These are phyloP conservation scores for Coemansia sp. DNA, from an alignment of 192 early-diverging fungal species.

Conservation along the genomic window DNA sequence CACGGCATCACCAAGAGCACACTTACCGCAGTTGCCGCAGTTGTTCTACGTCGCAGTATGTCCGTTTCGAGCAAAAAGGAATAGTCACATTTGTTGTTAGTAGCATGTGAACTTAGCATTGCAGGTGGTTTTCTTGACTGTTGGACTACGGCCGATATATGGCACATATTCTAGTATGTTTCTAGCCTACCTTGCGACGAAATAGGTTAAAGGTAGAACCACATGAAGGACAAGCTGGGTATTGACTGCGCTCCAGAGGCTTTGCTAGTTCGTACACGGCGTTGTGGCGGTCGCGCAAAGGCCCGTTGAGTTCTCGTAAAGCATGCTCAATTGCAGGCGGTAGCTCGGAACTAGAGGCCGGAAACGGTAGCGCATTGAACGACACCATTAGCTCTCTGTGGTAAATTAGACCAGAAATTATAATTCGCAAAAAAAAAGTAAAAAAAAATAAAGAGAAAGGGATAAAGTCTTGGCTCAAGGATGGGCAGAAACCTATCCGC, in stretches of 20 bases:
- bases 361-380: conserved; percentile 44
- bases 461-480: background rate
- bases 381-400: conserved; percentile 5
- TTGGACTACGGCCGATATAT: background rate
- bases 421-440: background rate
- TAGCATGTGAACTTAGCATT: background rate
- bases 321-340: conserved; percentile 25
- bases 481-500: background rate
- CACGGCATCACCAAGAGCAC: background rate
- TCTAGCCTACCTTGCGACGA: conserved; percentile 41
- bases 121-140: background rate
- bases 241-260: conserved; percentile 34
- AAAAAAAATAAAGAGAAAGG: background rate
- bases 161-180: background rate
- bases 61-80: background rate
- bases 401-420: background rate
- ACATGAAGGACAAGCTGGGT: conserved; percentile 49
- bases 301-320: conserved; percentile 32
- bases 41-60: conserved; percentile 21
- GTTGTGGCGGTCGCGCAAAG: conserved; percentile 29
- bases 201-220: conserved; percentile 47
- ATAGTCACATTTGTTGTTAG: background rate
- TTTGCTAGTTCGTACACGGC: conserved; percentile 26
- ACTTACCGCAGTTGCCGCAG: conserved; percentile 48
- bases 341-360: conserved; percentile 26